A percentile compares a stretch with the other conserved stretches of the same genome.
Evolutionary conservation across 2,329 filamentous ascomycete species (phyloP).

Genomic region (Paecilomyces sp.): DNA sequence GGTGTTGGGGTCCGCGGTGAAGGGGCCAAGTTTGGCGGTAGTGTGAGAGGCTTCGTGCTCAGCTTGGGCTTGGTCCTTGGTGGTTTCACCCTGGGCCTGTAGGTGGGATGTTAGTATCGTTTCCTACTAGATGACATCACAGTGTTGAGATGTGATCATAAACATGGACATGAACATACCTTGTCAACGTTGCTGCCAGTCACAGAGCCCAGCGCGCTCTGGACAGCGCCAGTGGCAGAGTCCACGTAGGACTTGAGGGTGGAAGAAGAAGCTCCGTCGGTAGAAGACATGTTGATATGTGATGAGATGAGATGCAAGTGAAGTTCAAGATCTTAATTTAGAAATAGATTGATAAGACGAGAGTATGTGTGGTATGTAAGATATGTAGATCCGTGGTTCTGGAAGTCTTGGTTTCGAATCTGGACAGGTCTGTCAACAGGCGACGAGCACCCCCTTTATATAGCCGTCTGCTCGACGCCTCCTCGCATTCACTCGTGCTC

Average conservation of each 20-base stretch:
- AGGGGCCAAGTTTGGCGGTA: constrained; percentile 64
- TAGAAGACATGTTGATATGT: constrained; percentile 16
- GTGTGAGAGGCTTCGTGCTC: constrained; percentile 43
- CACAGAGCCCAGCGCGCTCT: constrained; percentile 63
- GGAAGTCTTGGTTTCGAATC: neutral
- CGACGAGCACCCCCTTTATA: neutral
- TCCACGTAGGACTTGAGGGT: constrained; percentile 74
- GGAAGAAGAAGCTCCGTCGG: constrained; percentile 42
- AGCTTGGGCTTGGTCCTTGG: constrained; percentile 35
- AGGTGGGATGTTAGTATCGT: constrained; percentile 8
- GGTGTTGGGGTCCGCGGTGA: constrained; percentile 57
- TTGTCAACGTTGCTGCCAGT: constrained; percentile 67
- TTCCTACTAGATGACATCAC: constrained; percentile 10
- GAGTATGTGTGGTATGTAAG: too few relatives aligned
- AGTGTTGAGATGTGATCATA: neutral
- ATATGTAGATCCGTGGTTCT: neutral
- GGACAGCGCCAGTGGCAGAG: constrained; percentile 63
- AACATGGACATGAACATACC: constrained; percentile 26
- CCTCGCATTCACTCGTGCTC: neutral
- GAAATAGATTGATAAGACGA: too few relatives aligned
- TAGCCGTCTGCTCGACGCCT: neutral
- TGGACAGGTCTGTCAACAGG: neutral
- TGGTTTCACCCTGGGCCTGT: constrained; percentile 54
- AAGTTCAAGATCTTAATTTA: too few relatives aligned
- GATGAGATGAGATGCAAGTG: neutral